Evolutionary conservation across 2,329 filamentous ascomycete species (phyloP), one percentile per base, ranked within the genome.

Genomic region (Beauveria asiatica): DNA sequence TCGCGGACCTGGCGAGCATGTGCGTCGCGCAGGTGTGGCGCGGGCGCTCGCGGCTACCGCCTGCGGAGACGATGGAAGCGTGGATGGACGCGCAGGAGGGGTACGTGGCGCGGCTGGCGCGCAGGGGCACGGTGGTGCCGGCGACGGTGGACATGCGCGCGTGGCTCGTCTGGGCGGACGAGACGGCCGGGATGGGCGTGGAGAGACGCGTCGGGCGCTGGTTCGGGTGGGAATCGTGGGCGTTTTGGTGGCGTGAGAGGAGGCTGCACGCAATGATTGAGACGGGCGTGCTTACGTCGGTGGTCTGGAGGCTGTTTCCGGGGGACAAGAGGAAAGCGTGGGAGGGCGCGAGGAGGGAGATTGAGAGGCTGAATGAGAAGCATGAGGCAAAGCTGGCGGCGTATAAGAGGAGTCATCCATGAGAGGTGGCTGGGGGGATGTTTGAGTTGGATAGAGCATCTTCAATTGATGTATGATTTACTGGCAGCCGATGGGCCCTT

Each of bases 1-100:
- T 76, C 11, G 70, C 73, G 48, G 78, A 80, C 61, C 66, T 81
- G 41, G 71, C 71, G 5, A 68, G 72, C 46, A 78, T 78, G 76
- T 64, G 65, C n/a, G 64, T 81, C 9, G 72, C 74, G 1, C 76
- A 79, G 59, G 66, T 78, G 17, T 81, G 75, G 73, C 70, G 71
- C 4, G 75, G 74, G 1, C 69, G 67, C 3, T 72, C 71, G 0
- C 41, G 52, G 0, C 70, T 81, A 0, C 78, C 78, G 0, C 62
- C 72, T 0, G 44, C 59, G 2, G 25, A 49, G 0, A 69, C 69
- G 1, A 80, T 80, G 77, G 63, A 70, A 62, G 53, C 61, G 23
- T 62, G 67, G 51, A 67, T 75, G 44, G 67, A 73, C 45, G 48
- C 52, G 23, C 69, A 76, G 62, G 67, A 75, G 56, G 53, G 65